Evolutionary conservation across 2,329 filamentous ascomycete species (phyloP), one percentile per base, ranked within the genome.

Genomic region (Penicillium occitanis): DNA sequence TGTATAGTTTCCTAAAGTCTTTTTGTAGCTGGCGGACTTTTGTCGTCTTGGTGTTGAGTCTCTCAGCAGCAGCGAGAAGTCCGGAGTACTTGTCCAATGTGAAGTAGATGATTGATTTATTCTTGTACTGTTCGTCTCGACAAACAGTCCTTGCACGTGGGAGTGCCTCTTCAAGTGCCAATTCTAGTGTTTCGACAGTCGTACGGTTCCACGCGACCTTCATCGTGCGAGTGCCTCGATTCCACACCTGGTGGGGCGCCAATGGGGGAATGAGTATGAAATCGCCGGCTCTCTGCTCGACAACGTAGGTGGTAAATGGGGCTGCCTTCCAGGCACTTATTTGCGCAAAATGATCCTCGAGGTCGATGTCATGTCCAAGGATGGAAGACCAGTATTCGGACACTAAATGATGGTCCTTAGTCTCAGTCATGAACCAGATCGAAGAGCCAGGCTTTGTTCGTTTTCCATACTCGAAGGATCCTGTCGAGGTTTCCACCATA

Each of bases 351-450:
- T 98, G 94, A 70, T 94, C 92, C 75, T 99, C 95, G 19, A 98
- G 92, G 74, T 98, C 94, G 68, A 98, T 93, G 72, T 99, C 94
- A 74, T 99, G 95, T 1, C 95, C 95, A 5, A 99, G 84, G 77
- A 92, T 91, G 1, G 93, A 96, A 59, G 96, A 82, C 82, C 96
- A 99, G 76, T 97, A 98, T 73, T 98, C 94, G 0, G 93, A 90
- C 2, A 98, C 93, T 3, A 94, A 85, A 68, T 93, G 90, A 1
- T 95, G 89, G 73, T 99, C 95, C 72, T 95, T 96, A 42, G 89
- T 93, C 76, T 97, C 93, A 0, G 95, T 98, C 95, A 99, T 98
- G 75, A 98, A 97, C 95, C 95, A 99, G 44, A 99, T 87, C 0
- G 95, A 97, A 64, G 91, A 96, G 1, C 95, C 95, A 1, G 90